A percentile compares a stretch with the other conserved stretches of the same genome.
Conservation (phyloP, 192 early-diverging fungal species). For the Coemansia sp. region DNA sequence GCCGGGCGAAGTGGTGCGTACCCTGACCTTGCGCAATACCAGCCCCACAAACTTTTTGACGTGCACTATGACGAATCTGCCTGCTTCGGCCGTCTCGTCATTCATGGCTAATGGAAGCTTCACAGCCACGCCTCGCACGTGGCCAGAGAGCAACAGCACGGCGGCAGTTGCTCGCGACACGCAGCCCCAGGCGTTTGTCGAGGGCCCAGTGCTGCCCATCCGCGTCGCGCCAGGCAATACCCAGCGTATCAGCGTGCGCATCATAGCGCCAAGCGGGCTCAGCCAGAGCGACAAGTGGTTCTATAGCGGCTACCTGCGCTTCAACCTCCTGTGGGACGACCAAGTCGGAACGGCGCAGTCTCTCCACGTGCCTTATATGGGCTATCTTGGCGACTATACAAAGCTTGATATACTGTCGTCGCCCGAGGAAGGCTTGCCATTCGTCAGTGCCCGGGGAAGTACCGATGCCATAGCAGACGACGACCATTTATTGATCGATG, state of each 20-base stretch:
- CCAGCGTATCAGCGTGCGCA: constrained; percentile 34
- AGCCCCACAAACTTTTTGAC: constrained; percentile 41
- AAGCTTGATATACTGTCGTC: constrained; percentile 42
- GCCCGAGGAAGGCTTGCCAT: constrained; percentile 48
- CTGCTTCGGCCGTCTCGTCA: constrained; percentile 49
- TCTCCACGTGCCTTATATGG: constrained; percentile 53
- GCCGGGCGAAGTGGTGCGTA: constrained; percentile 15
- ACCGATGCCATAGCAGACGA: constrained; percentile 35
- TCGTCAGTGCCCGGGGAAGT: constrained; percentile 40
- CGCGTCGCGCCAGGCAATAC: constrained; percentile 34
- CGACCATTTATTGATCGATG: constrained; percentile 34
- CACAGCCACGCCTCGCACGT: constrained; percentile 33
- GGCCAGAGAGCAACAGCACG: constrained; percentile 31
- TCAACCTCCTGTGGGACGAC: constrained; percentile 56
- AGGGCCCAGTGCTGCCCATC: constrained; percentile 32
- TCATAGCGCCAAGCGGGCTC: constrained; percentile 39
- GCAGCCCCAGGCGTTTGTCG: constrained; percentile 43
- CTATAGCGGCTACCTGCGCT: constrained; percentile 49
- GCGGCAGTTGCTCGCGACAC: constrained; percentile 18
- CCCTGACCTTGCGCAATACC: constrained; percentile 38
- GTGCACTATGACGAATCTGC: constrained; percentile 48
- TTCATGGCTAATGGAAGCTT: constrained; percentile 51
- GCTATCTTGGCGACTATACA: constrained; percentile 52
- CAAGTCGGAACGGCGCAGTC: constrained; percentile 36
- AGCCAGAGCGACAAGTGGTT: constrained; percentile 39